These are phyloP conservation scores for Mikania micrantha DNA, from an alignment of 129 eudicot species.

Conservation along the genomic window DNA sequence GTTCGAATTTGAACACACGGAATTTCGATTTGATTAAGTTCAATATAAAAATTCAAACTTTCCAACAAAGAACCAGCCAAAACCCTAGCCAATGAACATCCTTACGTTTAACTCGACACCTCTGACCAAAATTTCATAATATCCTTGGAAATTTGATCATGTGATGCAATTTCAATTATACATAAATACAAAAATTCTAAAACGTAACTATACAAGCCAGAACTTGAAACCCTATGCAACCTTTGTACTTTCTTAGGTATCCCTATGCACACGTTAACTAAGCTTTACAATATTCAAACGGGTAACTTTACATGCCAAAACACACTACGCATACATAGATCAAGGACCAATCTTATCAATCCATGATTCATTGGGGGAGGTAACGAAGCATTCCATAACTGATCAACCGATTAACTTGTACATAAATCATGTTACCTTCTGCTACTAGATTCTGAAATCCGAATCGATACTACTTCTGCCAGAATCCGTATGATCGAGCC, in stretches of 20 bases:
- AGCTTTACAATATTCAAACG: conserved; percentile 4
- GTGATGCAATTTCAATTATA: too few species aligned
- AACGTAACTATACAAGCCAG: conserved; percentile 14
- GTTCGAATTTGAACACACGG: too few species aligned
- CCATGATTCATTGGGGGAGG: neutral
- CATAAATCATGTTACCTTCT: conserved; percentile 11
- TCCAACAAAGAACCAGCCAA: too few species aligned
- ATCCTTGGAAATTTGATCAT: too few species aligned
- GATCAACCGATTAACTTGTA: neutral
- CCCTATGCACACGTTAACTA: conserved; percentile 16
- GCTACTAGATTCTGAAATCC: conserved; percentile 35
- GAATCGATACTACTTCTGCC: conserved; percentile 42
- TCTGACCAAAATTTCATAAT: neutral
- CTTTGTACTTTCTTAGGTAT: conserved; percentile 16
- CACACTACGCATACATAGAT: too few species aligned
- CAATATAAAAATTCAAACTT: too few species aligned
- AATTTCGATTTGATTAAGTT: too few species aligned
- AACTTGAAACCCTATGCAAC: conserved; percentile 1
- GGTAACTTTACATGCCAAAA: too few species aligned
- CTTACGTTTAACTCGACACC: neutral
- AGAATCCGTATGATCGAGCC: conserved; percentile 56
- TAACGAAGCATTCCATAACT: neutral
- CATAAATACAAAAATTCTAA: conserved; percentile 9
- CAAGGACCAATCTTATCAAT: conserved; percentile 1
- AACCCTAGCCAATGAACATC: neutral